Evolutionary conservation across 2,329 filamentous ascomycete species (phyloP), one percentile per base, ranked within the genome.

Genomic region (Diaporthe nobilis): DNA sequence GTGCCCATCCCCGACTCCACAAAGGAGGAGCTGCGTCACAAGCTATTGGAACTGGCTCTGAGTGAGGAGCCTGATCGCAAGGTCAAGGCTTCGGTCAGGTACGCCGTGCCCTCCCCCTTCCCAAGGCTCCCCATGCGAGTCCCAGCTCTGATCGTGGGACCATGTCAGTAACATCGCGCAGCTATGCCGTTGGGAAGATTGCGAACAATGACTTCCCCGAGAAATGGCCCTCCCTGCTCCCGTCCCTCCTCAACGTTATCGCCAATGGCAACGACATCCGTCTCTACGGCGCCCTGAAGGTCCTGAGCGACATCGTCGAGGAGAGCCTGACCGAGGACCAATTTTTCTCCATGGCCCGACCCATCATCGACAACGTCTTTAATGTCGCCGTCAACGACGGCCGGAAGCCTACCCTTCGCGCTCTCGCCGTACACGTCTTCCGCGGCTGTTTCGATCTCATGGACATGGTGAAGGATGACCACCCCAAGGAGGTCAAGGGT

Each of bases 391-490:
- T 94, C 74, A 94, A 94, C 82, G 91, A 94, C 76, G 89, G 89
- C 77, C 92, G 94, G 80, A 95, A 94, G 82, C 89, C 94, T 13
- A 91, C 92, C 76, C 88, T 98, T 75, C 91, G 97, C 77, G 95
- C 95, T 42, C 88, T 98, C 79, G 94, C 97, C 53, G 93, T 98
- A 57, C 95, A 94, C 55, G 94, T 98, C 75, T 98, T 98, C 88
- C 91, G 95, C 75, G 92, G 92, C 67, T 98, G 95, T 85, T 98
- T 99, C 83, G 95, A 98, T 82, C 94, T 97, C 74, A 91, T 99
- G 86, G 95, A 98, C 85, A 98, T 98, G 91, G 94, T 98, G 79
- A 94, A 98, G 88, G 96, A 98, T 79, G 95, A 98, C 79, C 94
- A 98, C 85, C 94, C 94, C 81, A 90, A 90, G 75, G 94, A 94